These are phyloP conservation scores for Salvia splendens DNA, from an alignment of 257 asterid genomes.

Conservation along the genomic window DNA sequence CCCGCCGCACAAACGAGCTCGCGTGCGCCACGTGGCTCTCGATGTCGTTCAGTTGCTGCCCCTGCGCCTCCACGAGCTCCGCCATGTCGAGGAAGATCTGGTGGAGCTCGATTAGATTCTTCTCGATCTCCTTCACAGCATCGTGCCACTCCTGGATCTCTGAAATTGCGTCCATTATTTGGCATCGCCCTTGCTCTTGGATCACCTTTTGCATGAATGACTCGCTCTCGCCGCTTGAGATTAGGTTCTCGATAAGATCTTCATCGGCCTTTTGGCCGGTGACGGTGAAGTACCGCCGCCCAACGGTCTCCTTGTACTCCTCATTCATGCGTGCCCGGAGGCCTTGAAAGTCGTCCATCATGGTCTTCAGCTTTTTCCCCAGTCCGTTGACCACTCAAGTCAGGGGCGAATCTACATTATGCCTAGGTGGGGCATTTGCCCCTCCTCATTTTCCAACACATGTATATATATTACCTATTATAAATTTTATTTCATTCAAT, in stretches of 20 bases:
- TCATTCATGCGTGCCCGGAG: constrained; percentile 53
- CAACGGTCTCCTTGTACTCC: constrained; percentile 60
- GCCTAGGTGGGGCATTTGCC: too few species aligned
- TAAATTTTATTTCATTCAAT: too few species aligned
- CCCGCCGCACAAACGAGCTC: constrained; percentile 59
- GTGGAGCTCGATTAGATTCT: constrained; percentile 50
- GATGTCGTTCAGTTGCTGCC: constrained; percentile 55
- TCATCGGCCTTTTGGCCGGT: constrained; percentile 59
- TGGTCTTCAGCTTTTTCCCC: constrained; percentile 49
- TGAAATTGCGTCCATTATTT: constrained; percentile 54
- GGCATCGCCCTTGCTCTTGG: constrained; percentile 61
- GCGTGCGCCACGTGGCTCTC: constrained; percentile 68
- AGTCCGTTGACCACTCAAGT: constrained; percentile 50
- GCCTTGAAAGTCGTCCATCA: constrained; percentile 62
- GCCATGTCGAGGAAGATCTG: constrained; percentile 59
- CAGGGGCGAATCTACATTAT: too few species aligned
- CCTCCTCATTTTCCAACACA: too few species aligned
- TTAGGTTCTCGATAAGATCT: constrained; percentile 47
- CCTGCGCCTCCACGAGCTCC: constrained; percentile 56
- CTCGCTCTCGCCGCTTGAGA: constrained; percentile 61
- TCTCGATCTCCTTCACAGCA: constrained; percentile 62
- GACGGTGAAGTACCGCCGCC: constrained; percentile 52
- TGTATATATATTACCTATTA: too few species aligned
- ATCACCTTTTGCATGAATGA: constrained; percentile 55
- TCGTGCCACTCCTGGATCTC: constrained; percentile 55